Evolutionary conservation across 2,329 filamentous ascomycete species (phyloP).

Genomic region (Thyridium curvatum): DNA sequence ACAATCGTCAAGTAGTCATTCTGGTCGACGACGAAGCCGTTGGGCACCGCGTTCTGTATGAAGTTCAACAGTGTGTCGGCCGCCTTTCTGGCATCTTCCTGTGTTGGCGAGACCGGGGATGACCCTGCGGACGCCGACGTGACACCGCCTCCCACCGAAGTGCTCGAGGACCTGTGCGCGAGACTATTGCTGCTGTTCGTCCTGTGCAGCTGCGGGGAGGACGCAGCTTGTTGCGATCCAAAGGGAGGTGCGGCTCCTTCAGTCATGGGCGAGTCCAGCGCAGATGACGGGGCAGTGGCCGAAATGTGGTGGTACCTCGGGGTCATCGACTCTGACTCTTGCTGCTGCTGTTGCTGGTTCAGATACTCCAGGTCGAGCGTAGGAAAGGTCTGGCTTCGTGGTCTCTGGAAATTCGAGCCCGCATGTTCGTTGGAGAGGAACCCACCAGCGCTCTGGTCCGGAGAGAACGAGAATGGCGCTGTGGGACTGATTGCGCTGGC

Average conservation of each 20-base stretch:
- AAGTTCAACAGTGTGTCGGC: slow-evolving; percentile 77
- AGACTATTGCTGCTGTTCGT: slow-evolving; percentile 46
- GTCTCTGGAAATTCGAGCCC: slow-evolving; percentile 57
- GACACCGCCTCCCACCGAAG: slow-evolving; percentile 21
- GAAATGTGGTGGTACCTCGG: slow-evolving; percentile 41
- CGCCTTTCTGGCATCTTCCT: slow-evolving; percentile 79
- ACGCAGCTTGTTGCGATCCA: slow-evolving; percentile 26
- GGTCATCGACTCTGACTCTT: slow-evolving; percentile 36
- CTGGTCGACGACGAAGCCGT: slow-evolving; percentile 62
- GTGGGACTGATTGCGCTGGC: slow-evolving; percentile 67
- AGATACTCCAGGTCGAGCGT: slow-evolving; percentile 58
- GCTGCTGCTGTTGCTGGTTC: slow-evolving; percentile 37
- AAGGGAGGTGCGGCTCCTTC: slow-evolving; percentile 36
- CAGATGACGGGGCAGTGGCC: slow-evolving; percentile 43
- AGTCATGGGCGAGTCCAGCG: slow-evolving; percentile 43
- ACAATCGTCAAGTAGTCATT: slow-evolving; percentile 72
- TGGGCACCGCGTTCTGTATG: slow-evolving; percentile 64
- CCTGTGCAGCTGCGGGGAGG: slow-evolving; percentile 39
- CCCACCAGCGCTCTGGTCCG: slow-evolving; percentile 62
- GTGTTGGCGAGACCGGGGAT: slow-evolving; percentile 62
- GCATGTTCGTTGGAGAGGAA: slow-evolving; percentile 44
- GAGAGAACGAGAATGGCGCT: slow-evolving; percentile 68
- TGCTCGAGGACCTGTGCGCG: slow-evolving; percentile 23
- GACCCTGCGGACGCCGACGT: slow-evolving; percentile 37
- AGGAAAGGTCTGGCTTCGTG: slow-evolving; percentile 84